Base-by-base conservation (phyloP, 2,329 filamentous ascomycete genomes). In the Fusarium fujikuroi region DNA sequence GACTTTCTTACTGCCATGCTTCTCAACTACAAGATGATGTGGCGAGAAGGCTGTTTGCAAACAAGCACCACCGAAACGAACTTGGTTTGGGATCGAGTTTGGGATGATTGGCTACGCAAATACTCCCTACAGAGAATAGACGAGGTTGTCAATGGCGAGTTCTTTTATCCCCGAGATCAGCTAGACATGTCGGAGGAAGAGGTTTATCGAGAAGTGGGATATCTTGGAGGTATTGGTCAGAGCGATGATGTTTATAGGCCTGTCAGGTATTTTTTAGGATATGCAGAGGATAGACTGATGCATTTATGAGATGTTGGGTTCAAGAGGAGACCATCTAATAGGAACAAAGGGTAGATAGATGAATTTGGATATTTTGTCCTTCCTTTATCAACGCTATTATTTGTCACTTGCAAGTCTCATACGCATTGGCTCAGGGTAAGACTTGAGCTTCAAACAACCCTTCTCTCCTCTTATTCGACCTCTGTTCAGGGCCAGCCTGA, bases 91-190 rank as follows among this genome's bases (percentile, higher is more conserved):
- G 73, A 80, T 30, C 46, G 59, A 16, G 47, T 76, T 11, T 82
- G 80, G 80, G 73, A 79, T 18, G 40, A 64, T n/a, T 82, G 80
- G 81, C 23, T 80, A 46, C 63, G 72, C 3, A 64, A 70, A 57
- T 79, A 77, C 43, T 76, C 76, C 28, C 19, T 72, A 9, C 49
- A 62, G 12, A 40, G 57, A 7, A 42, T 37, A 10, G 36, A 53
- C 2, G 59, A 66, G 21, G 57, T 54, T 15, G 34, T 59, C 4
- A 53, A 66, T 14, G 69, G 59, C 1, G 59, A 69, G 7, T 23
- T 56, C 18, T 74, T 79, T 54, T 59, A 75, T 34, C 44, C 58
- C 5, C 66, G 78, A 40, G 60, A 68, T 7, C 63, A 66, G 30
- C 49, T 75, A 11, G 46, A 73, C 12, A 71, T 63, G 28, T 64